A percentile compares a stretch with the other conserved stretches of the same genome.
phyloP scores from a whole-genome alignment of 169 alveolate genomes.

The Eimeria praecox region DNA sequence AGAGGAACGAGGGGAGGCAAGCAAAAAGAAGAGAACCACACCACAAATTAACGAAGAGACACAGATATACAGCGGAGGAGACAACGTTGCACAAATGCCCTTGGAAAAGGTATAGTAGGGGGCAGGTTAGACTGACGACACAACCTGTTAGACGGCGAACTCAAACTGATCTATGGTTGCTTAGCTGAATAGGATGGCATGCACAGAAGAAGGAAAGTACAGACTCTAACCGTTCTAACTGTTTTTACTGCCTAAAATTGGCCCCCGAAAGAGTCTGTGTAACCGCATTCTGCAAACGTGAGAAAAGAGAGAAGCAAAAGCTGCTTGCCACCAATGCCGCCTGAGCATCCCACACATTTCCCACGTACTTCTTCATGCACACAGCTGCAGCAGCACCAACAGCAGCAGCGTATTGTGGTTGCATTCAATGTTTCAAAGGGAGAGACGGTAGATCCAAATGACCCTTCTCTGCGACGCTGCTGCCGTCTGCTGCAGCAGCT shows the following conservation, averaged over 20 bases:
- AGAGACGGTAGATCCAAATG: conserved; percentile 13
- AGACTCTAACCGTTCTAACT: neutral
- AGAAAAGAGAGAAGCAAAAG: neutral
- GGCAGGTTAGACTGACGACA: neutral
- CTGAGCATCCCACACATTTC: neutral
- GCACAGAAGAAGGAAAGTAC: neutral
- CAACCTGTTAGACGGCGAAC: neutral
- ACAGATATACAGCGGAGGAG: neutral
- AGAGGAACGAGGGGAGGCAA: neutral
- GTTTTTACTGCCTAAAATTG: neutral
- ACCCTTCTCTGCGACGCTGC: conserved; percentile 47
- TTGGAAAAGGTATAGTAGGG: neutral
- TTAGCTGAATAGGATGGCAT: neutral
- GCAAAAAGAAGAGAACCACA: neutral
- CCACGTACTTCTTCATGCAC: neutral
- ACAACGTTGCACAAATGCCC: neutral
- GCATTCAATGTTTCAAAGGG: conserved; percentile 50
- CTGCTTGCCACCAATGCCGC: neutral
- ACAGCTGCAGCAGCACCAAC: conserved; percentile 12
- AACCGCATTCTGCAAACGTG: neutral
- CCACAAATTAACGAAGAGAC: neutral
- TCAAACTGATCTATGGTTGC: neutral
- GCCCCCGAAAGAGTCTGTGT: neutral
- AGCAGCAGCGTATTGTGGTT: conserved; percentile 52
- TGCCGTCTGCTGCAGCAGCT: conserved; percentile 44